Conservation (phyloP, 163 green algal species). For the Dunaliella salina region DNA sequence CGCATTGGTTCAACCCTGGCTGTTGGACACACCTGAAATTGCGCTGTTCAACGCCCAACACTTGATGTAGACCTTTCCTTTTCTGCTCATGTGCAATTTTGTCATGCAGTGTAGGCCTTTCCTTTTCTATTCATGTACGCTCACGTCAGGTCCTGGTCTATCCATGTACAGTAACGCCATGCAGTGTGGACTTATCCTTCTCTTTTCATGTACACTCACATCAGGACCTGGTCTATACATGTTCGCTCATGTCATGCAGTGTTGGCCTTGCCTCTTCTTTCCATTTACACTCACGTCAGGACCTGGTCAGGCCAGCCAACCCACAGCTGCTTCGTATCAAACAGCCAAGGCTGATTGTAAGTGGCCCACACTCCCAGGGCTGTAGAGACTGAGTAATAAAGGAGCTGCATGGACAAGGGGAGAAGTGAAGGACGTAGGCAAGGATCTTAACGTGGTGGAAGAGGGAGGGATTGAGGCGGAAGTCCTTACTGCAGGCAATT, state of each 20-base stretch:
- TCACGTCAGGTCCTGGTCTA: too few species aligned
- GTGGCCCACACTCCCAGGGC: conserved; percentile 34
- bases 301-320: conserved; percentile 48
- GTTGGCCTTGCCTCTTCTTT: neutral
- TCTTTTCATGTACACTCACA: conserved; percentile 29
- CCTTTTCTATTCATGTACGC: too few species aligned
- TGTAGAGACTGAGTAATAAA: conserved; percentile 46
- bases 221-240: conserved; percentile 34
- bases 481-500: neutral
- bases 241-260: neutral
- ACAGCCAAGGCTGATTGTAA: conserved; percentile 45
- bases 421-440: neutral
- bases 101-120: too few species aligned
- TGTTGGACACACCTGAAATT: too few species aligned
- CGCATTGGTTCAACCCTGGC: too few species aligned
- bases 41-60: too few species aligned
- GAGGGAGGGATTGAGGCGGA: neutral
- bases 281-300: conserved; percentile 46
- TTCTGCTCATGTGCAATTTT: too few species aligned
- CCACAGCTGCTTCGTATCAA: conserved; percentile 50
- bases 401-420: conserved; percentile 32
- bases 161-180: too few species aligned
- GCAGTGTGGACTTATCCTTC: too few species aligned
- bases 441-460: neutral
- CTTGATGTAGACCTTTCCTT: too few species aligned